Conservation (phyloP, 305 asterid species). For the Plantago coronopus region DNA sequence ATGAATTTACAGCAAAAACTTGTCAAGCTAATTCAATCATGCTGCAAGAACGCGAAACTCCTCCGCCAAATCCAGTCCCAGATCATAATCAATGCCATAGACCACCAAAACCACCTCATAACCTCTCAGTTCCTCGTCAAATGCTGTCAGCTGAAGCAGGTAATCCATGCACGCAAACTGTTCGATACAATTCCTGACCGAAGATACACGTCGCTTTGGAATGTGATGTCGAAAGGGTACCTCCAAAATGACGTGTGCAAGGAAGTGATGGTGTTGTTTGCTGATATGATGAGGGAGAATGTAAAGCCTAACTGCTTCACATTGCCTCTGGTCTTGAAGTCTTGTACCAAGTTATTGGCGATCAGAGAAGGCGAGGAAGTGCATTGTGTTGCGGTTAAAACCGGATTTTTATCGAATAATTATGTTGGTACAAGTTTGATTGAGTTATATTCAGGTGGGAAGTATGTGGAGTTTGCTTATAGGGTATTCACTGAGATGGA, state of each 20-base stretch:
- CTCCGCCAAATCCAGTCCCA: constrained; percentile 66
- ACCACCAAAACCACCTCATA: constrained; percentile 36
- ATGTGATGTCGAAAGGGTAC: constrained; percentile 71
- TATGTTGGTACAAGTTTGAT: constrained; percentile 64
- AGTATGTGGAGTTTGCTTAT: constrained; percentile 38
- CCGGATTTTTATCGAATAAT: constrained; percentile 47
- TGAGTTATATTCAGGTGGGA: constrained; percentile 52
- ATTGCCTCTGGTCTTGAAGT: constrained; percentile 63
- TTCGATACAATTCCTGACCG: constrained; percentile 52
- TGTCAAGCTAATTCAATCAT: constrained; percentile 50
- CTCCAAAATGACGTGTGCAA: constrained; percentile 41
- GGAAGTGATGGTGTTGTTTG: constrained; percentile 40
- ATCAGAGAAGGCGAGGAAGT: constrained; percentile 60
- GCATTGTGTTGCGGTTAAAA: constrained; percentile 55
- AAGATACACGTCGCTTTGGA: constrained; percentile 55
- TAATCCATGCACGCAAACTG: constrained; percentile 44
- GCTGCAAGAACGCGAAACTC: constrained; percentile 45
- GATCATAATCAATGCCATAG: constrained; percentile 40
- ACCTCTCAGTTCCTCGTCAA: constrained; percentile 48
- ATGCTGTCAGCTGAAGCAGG: constrained; percentile 35
- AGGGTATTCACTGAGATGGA: constrained; percentile 70
- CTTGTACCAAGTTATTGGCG: constrained; percentile 56
- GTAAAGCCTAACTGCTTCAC: constrained; percentile 63
- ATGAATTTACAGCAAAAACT: constrained; percentile 26
- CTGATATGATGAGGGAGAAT: constrained; percentile 57